Conservation (phyloP, 2,329 filamentous ascomycete genomes). For the Gremmenia infestans region DNA sequence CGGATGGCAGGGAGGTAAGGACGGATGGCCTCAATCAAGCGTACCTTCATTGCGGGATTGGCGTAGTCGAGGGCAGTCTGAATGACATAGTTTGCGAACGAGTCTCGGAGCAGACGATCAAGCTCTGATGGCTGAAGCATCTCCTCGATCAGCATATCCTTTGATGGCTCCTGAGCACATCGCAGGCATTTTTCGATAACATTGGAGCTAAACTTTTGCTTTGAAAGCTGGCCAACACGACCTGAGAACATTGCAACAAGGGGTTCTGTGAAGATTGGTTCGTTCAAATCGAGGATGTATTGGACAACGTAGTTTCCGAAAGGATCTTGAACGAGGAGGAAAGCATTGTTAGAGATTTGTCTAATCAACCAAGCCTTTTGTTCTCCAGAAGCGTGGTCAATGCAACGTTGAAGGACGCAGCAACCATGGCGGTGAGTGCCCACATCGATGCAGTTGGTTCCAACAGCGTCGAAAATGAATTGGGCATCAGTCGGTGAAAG, state of each 20-base stretch:
- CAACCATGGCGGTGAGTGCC: constrained; percentile 97
- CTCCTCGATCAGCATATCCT: constrained; percentile 79
- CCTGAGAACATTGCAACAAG: constrained; percentile 77
- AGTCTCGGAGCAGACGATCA: constrained; percentile 83
- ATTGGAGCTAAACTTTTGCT: constrained; percentile 99
- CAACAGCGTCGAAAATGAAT: constrained; percentile 96
- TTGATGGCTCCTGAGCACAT: constrained; percentile 69
- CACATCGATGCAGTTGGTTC: constrained; percentile 78
- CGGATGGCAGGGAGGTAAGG: constrained; percentile 81
- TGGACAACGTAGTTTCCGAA: constrained; percentile 99
- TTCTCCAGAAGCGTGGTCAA: constrained; percentile 86
- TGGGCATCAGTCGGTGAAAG: constrained; percentile 77
- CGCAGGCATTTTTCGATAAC: constrained; percentile 96
- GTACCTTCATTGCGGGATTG: constrained; percentile 65
- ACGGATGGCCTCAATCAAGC: constrained; percentile 78
- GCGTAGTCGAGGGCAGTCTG: constrained; percentile 91
- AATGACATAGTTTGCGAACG: constrained; percentile 95
- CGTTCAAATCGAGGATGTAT: constrained; percentile 94
- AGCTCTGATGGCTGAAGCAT: constrained; percentile 73
- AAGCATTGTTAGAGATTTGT: constrained; percentile 84
- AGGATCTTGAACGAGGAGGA: constrained; percentile 85
- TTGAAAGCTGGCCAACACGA: constrained; percentile 67
- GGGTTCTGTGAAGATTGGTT: constrained; percentile 81
- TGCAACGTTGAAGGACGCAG: constrained; percentile 96
- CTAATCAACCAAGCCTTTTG: constrained; percentile 85